These are phyloP conservation scores for Vaccinium corymbosum DNA, from an alignment of 148 eudicot genomes.

Conservation along the genomic window DNA sequence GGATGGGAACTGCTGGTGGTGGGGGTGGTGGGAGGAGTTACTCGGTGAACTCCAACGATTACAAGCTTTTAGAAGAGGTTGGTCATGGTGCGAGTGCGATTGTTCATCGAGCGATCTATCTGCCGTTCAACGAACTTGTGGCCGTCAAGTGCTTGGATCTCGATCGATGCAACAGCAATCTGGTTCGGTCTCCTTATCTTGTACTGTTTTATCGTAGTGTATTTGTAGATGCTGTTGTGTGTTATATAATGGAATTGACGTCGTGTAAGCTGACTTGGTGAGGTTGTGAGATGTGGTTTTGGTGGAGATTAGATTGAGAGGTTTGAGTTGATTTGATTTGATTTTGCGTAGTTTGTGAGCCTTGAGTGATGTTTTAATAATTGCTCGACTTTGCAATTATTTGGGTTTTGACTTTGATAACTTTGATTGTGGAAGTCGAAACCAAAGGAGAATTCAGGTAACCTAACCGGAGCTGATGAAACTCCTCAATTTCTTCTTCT, in stretches of 20 bases:
- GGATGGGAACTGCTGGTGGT: slow-evolving; percentile 18
- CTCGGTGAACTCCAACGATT: slow-evolving; percentile 54
- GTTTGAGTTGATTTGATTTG: neutral
- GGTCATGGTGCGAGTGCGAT: slow-evolving; percentile 92
- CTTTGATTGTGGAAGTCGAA: neutral
- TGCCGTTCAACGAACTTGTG: slow-evolving; percentile 76
- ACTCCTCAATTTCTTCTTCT: neutral
- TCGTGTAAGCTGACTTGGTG: neutral
- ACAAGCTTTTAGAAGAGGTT: slow-evolving; percentile 79
- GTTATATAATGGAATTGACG: neutral
- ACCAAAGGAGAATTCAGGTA: neutral
- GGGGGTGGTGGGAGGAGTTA: slow-evolving; percentile 33
- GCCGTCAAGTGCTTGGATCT: slow-evolving; percentile 99
- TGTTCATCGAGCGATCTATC: slow-evolving; percentile 78
- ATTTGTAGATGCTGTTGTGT: neutral
- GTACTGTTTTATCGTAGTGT: neutral
- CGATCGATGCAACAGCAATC: slow-evolving; percentile 90
- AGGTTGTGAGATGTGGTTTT: slow-evolving; percentile 2
- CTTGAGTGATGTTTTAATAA: neutral
- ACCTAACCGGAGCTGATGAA: neutral
- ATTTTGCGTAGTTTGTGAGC: slow-evolving; percentile 1
- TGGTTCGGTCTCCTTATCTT: slow-evolving; percentile 33
- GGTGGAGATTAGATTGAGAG: slow-evolving; percentile 2
- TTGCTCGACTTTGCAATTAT: neutral
- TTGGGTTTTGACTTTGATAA: neutral